These are phyloP conservation scores for Trichoderma gracile DNA, from an alignment of 2,329 filamentous ascomycete genomes.

Conservation along the genomic window DNA sequence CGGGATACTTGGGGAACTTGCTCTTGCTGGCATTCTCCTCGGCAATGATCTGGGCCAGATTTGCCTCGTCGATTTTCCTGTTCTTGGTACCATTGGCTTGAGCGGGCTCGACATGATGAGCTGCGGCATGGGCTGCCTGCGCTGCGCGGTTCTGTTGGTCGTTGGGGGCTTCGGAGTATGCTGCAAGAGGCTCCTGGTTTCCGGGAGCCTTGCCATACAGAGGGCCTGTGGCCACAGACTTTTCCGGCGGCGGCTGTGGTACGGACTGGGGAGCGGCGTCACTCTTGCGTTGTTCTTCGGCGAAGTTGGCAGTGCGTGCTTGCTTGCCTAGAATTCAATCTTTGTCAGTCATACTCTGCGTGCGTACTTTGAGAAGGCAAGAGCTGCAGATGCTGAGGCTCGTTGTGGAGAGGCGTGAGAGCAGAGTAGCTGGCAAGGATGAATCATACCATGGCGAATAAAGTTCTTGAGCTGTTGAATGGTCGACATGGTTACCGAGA, in stretches of 20 bases:
- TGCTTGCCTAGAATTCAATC: constrained; percentile 67
- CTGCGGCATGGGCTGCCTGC: constrained; percentile 65
- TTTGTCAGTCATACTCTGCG: constrained; percentile 23
- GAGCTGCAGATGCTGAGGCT: not conserved
- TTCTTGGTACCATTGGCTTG: constrained; percentile 40
- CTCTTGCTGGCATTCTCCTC: constrained; percentile 85
- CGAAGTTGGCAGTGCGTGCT: constrained; percentile 64
- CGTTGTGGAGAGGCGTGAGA: not conserved
- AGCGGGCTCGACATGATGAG: constrained; percentile 61
- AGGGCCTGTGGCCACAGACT: constrained; percentile 56
- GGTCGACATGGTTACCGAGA: constrained; percentile 55
- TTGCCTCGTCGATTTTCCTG: constrained; percentile 58
- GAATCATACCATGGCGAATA: constrained; percentile 76
- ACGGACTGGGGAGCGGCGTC: constrained; percentile 49
- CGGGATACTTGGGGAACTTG: constrained; percentile 70
- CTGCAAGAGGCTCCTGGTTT: constrained; percentile 54
- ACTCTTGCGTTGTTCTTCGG: constrained; percentile 57
- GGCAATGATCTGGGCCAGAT: constrained; percentile 81
- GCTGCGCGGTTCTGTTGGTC: constrained; percentile 67
- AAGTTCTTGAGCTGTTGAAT: constrained; percentile 99
- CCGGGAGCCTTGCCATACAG: constrained; percentile 39
- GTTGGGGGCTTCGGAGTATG: constrained; percentile 62
- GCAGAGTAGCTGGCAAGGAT: not conserved
- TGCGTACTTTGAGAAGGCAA: not conserved
- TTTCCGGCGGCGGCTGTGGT: constrained; percentile 55